phyloP scores from a whole-genome alignment of 2,329 filamentous ascomycete species.

The Aspergillus quadrilineatus region DNA sequence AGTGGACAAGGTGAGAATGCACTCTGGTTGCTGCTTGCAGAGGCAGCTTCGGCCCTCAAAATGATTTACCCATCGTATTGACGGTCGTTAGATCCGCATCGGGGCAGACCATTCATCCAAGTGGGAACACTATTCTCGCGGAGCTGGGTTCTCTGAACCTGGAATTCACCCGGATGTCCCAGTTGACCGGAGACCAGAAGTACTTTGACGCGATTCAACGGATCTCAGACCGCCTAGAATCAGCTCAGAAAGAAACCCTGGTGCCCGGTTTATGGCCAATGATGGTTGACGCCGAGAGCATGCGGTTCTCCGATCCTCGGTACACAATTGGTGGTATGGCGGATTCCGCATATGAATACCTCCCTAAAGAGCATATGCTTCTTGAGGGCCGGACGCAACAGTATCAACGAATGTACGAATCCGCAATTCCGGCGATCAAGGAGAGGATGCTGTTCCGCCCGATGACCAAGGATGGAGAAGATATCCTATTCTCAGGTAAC shows the following conservation, averaged over 20 bases:
- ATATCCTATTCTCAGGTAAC: constrained; percentile 44
- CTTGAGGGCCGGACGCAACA: constrained; percentile 43
- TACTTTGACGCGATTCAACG: constrained; percentile 89
- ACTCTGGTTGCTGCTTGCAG: background rate
- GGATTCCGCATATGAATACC: constrained; percentile 52
- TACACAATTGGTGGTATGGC: constrained; percentile 49
- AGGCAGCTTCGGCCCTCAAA: background rate
- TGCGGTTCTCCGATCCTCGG: constrained; percentile 31
- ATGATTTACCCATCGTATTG: background rate
- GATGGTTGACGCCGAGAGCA: constrained; percentile 58
- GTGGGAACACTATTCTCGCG: constrained; percentile 63
- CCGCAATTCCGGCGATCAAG: constrained; percentile 40
- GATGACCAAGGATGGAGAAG: constrained; percentile 41
- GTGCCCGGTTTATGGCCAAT: constrained; percentile 81
- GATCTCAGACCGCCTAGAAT: constrained; percentile 74
- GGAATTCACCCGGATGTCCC: constrained; percentile 86
- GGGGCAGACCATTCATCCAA: constrained; percentile 45
- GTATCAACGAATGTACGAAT: constrained; percentile 46
- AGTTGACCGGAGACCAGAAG: constrained; percentile 74
- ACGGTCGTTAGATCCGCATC: constrained; percentile 27
- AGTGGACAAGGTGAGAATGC: constrained; percentile 63
- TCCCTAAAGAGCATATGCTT: constrained; percentile 50
- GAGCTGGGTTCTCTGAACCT: constrained; percentile 80
- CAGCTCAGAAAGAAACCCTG: constrained; percentile 68
- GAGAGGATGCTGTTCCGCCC: constrained; percentile 46